Evolutionary conservation across 495 filamentous ascomycete species (phyloP).

Genomic region (Penicillium riverlandense): DNA sequence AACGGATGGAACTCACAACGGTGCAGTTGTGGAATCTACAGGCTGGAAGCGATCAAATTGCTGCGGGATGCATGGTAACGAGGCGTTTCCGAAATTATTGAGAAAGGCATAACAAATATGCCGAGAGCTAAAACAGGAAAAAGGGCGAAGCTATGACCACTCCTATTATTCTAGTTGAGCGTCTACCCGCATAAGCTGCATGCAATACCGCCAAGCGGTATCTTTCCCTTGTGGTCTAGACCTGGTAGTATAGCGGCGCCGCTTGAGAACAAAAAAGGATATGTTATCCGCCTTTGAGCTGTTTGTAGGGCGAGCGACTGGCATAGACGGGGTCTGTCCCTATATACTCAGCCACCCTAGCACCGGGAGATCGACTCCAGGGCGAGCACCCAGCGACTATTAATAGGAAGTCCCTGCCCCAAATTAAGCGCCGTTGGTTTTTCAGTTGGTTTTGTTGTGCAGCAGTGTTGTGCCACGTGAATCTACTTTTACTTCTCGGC

Average conservation of each 20-base stretch:
- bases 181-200: not conserved
- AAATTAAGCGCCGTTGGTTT: no score
- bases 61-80: conserved; percentile 7
- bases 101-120: not conserved
- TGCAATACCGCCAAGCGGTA: not conserved
- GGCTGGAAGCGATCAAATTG: not conserved
- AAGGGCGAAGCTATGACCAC: no score
- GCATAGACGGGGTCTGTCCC: conserved; percentile 4
- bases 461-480: no score
- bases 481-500: no score
- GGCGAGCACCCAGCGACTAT: conserved; percentile 18
- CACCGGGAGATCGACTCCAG: conserved; percentile 12
- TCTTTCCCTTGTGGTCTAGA: not conserved
- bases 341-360: conserved; percentile 1
- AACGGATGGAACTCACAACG: conserved; percentile 2
- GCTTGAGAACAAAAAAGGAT: not conserved
- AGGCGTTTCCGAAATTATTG: conserved; percentile 1
- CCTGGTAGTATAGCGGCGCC: not conserved
- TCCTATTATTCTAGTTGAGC: no score
- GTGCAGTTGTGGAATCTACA: conserved; percentile 35
- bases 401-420: conserved; percentile 4
- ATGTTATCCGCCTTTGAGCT: conserved; percentile 9
- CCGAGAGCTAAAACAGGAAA: not conserved
- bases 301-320: conserved; percentile 4
- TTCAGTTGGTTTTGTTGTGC: no score